Percentiles rank a stretch among this genome's conserved stretches.
Evolutionary conservation across 768 basidiomycete genomes (phyloP).

Genomic region (Suillus clintonianus): DNA sequence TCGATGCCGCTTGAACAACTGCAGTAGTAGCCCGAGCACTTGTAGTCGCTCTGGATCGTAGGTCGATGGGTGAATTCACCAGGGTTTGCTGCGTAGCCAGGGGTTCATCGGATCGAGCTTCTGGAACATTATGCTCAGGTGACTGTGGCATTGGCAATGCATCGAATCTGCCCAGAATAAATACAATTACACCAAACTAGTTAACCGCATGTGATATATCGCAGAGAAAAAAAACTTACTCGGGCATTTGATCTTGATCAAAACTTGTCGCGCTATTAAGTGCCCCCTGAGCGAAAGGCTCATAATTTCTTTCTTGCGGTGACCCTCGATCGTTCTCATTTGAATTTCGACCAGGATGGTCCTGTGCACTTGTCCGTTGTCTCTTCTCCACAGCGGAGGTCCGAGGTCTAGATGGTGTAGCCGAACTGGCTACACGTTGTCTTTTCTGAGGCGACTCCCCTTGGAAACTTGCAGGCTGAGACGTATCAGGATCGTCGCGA

Average conservation of each 20-base stretch:
- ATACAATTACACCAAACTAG: background rate
- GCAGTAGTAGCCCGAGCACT: conserved; percentile 6
- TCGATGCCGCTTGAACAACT: background rate
- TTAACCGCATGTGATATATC: background rate
- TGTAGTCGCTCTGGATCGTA: background rate
- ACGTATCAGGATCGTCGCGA: conserved; percentile 10
- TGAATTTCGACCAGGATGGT: background rate
- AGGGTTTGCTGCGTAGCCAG: conserved; percentile 27
- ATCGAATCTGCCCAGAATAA: conserved; percentile 3
- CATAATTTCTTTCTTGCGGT: conserved; percentile 14
- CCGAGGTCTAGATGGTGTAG: background rate
- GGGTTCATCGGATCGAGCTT: conserved; percentile 6
- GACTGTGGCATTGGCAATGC: conserved; percentile 1
- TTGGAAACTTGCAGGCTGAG: conserved; percentile 1
- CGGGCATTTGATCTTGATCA: background rate
- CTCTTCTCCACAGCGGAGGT: background rate
- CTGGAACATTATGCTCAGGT: background rate
- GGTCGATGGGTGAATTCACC: conserved; percentile 18
- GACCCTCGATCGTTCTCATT: background rate
- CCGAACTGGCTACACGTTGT: conserved; percentile 6
- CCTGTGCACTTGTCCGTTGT: background rate
- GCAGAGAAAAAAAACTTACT: conserved; percentile 13
- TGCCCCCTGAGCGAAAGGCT: conserved; percentile 23
- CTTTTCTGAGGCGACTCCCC: conserved; percentile 14
- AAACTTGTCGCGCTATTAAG: background rate